Evolutionary conservation across 768 basidiomycete genomes (phyloP).

Genomic region (Leccinum ochraceum): DNA sequence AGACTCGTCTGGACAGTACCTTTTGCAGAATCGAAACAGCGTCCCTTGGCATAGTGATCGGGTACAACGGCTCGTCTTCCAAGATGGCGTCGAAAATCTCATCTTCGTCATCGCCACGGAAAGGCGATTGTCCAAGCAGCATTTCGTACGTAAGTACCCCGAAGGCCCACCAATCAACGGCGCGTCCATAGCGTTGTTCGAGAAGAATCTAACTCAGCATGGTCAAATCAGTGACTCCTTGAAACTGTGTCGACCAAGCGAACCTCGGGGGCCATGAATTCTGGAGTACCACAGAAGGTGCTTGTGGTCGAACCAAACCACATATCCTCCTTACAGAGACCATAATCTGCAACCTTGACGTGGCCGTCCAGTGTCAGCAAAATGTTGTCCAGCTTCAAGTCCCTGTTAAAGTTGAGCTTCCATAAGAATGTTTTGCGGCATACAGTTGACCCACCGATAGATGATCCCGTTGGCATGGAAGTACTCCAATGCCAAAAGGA

Average conservation of each 20-base stretch:
- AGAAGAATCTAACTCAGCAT: constrained; percentile 75
- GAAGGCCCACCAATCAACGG: constrained; percentile 99
- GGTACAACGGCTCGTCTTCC: constrained; percentile 97
- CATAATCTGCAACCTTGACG: constrained; percentile 98
- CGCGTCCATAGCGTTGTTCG: constrained; percentile 98
- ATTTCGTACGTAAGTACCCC: constrained; percentile 99
- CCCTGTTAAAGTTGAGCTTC: constrained; percentile 47
- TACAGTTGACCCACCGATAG: constrained; percentile 69
- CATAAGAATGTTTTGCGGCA: neutral
- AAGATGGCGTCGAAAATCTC: constrained; percentile 99
- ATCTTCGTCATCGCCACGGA: constrained; percentile 99
- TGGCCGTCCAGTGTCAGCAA: constrained; percentile 95
- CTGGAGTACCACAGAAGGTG: constrained; percentile 99
- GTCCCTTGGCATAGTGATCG: constrained; percentile 98
- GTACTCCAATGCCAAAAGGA: constrained; percentile 93
- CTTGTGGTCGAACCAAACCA: constrained; percentile 94
- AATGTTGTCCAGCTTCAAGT: constrained; percentile 98
- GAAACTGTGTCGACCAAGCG: constrained; percentile 15
- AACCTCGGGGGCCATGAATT: constrained; percentile 99
- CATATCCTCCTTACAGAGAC: constrained; percentile 99
- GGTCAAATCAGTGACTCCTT: constrained; percentile 2
- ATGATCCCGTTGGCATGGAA: constrained; percentile 99
- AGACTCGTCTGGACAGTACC: constrained; percentile 42
- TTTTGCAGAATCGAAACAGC: constrained; percentile 95
- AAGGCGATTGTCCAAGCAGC: constrained; percentile 97